These are phyloP conservation scores for Claviceps quebecensis DNA, from an alignment of 2,329 filamentous ascomycete genomes.

Conservation along the genomic window DNA sequence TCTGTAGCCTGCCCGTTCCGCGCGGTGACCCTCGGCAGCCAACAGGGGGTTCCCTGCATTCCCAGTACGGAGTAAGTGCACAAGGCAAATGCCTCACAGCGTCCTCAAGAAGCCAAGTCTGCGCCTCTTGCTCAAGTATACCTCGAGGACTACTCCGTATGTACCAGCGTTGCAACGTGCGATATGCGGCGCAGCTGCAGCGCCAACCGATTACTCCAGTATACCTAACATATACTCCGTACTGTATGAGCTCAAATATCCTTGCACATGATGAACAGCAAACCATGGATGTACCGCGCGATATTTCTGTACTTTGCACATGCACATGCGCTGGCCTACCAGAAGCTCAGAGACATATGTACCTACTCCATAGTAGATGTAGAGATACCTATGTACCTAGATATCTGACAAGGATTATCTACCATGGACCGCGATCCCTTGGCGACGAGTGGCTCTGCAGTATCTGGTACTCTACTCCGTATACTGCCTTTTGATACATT, in stretches of 20 bases:
- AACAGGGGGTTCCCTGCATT: constrained; percentile 3
- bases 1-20: background rate
- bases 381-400: too few species aligned
- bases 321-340: background rate
- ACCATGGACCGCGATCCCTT: too few species aligned
- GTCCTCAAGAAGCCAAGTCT: background rate
- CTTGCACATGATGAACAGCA: background rate
- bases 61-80: background rate
- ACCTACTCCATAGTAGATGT: too few species aligned
- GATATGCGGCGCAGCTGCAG: background rate
- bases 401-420: too few species aligned
- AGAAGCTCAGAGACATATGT: too few species aligned
- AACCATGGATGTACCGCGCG: background rate
- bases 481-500: background rate
- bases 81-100: background rate
- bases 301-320: background rate
- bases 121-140: background rate
- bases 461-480: too few species aligned
- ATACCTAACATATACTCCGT: too few species aligned
- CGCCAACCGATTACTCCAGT: background rate
- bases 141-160: background rate
- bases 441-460: too few species aligned
- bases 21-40: background rate
- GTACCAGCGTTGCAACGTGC: background rate
- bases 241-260: background rate